Percentiles rank a stretch among this genome's conserved stretches.
Conservation (phyloP, 495 filamentous ascomycete species). For the Hypoxylon crocopeplum region DNA sequence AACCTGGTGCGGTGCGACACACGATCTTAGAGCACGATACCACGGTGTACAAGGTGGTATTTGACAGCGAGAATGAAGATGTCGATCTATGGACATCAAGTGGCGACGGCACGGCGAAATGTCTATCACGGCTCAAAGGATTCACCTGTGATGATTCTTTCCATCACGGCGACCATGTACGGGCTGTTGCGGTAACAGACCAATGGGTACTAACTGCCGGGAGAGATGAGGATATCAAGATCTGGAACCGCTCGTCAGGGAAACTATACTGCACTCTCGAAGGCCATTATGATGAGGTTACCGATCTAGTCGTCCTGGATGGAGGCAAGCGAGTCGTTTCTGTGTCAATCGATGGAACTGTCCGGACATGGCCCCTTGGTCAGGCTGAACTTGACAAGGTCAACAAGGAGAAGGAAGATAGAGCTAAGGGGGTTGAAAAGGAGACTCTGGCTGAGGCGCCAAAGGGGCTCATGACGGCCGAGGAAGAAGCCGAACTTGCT, state of each 20-base stretch:
- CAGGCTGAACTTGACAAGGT: constrained; percentile 65
- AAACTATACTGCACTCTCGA: constrained; percentile 76
- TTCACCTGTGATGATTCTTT: constrained; percentile 76
- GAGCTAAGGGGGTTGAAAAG: constrained; percentile 55
- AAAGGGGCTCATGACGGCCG: constrained; percentile 67
- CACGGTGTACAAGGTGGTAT: constrained; percentile 78
- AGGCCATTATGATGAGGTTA: constrained; percentile 94
- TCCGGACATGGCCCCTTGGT: constrained; percentile 79
- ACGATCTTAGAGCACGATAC: constrained; percentile 86
- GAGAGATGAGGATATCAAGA: constrained; percentile 86
- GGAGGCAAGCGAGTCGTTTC: constrained; percentile 67
- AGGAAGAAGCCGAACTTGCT: constrained; percentile 86
- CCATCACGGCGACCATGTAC: constrained; percentile 85
- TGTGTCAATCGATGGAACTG: constrained; percentile 86
- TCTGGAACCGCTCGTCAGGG: constrained; percentile 81
- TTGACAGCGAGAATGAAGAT: constrained; percentile 64
- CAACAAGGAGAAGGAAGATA: constrained; percentile 60
- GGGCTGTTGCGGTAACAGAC: constrained; percentile 74
- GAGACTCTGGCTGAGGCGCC: constrained; percentile 49
- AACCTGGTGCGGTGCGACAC: constrained; percentile 52
- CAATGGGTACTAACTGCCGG: constrained; percentile 92
- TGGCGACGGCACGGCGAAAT: constrained; percentile 82
- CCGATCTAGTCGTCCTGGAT: constrained; percentile 71
- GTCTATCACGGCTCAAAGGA: constrained; percentile 66
- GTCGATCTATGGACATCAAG: constrained; percentile 89